Evolutionary conservation across 805 yeast genomes (phyloP).

Genomic region (Millerozyma acaciae): DNA sequence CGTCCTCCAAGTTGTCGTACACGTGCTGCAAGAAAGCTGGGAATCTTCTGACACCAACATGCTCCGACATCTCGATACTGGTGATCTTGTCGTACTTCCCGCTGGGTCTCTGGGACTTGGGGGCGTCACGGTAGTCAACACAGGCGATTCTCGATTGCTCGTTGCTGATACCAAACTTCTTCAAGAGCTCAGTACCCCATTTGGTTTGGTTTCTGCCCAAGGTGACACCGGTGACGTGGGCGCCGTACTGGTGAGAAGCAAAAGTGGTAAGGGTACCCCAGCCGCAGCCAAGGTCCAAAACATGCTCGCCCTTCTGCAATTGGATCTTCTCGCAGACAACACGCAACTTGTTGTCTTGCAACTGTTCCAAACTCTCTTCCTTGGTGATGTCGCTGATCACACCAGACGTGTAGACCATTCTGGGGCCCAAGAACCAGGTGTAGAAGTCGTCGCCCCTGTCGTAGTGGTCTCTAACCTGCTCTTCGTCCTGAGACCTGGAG

Average conservation of each 20-base stretch:
- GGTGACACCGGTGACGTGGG: slow-evolving; percentile 84
- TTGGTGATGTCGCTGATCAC: slow-evolving; percentile 64
- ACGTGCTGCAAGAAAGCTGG: slow-evolving; percentile 73
- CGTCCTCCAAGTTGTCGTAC: slow-evolving; percentile 84
- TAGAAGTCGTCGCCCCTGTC: slow-evolving; percentile 96
- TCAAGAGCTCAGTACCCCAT: slow-evolving; percentile 75
- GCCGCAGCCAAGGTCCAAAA: slow-evolving; percentile 89
- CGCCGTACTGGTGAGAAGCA: slow-evolving; percentile 80
- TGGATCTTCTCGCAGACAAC: slow-evolving; percentile 84
- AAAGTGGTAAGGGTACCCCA: slow-evolving; percentile 92
- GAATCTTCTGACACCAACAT: slow-evolving; percentile 87
- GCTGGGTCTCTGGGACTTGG: slow-evolving; percentile 48
- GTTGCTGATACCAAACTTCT: slow-evolving; percentile 60
- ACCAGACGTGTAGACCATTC: slow-evolving; percentile 93
- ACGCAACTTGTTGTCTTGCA: slow-evolving; percentile 88
- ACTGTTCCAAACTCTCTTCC: slow-evolving; percentile 70
- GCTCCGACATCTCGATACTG: slow-evolving; percentile 94
- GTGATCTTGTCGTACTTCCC: slow-evolving; percentile 77
- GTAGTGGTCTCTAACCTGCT: slow-evolving; percentile 92
- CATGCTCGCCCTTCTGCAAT: slow-evolving; percentile 63
- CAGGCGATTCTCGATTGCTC: slow-evolving; percentile 77
- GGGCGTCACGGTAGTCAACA: slow-evolving; percentile 88
- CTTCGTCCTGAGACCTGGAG: slow-evolving; percentile 91
- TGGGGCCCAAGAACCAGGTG: slow-evolving; percentile 89
- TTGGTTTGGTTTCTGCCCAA: slow-evolving; percentile 87